Conservation (phyloP, 192 early-diverging fungal genomes). For the Chytriomyces sp. region DNA sequence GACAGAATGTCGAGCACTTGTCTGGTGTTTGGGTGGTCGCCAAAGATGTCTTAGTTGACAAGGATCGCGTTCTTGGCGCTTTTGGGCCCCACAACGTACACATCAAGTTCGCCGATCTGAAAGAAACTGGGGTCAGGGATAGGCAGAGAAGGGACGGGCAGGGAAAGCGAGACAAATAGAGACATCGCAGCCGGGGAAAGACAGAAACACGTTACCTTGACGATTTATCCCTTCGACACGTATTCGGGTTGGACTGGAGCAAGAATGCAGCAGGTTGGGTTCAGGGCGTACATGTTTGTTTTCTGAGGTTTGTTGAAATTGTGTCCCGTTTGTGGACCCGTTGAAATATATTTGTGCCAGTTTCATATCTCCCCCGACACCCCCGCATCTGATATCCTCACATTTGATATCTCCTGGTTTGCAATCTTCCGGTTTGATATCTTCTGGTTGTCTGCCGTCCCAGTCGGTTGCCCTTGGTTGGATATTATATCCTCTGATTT, state of each 20-base stretch:
- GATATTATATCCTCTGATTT: no score
- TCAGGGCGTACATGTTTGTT: not conserved
- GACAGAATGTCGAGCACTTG: conserved; percentile 32
- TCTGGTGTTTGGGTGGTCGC: conserved; percentile 22
- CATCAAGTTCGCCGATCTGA: conserved; percentile 19
- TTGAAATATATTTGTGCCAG: no score
- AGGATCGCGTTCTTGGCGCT: conserved; percentile 24
- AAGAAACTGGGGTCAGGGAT: not conserved
- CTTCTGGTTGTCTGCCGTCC: no score
- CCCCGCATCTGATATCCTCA: no score
- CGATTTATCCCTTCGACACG: conserved; percentile 19
- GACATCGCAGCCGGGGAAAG: not conserved
- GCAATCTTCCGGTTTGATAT: no score
- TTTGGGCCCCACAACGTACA: conserved; percentile 17
- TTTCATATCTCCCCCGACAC: no score
- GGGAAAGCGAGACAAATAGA: not conserved
- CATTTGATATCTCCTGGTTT: no score
- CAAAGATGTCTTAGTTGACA: conserved; percentile 37
- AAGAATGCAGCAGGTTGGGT: conserved; percentile 18
- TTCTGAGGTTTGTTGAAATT: no score
- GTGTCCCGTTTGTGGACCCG: no score
- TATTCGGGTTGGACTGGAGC: conserved; percentile 9
- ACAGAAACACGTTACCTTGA: not conserved
- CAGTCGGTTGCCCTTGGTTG: no score
- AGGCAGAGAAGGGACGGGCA: not conserved